Base-by-base conservation (phyloP, 2,329 filamentous ascomycete species). In the Exserohilum turcica region DNA sequence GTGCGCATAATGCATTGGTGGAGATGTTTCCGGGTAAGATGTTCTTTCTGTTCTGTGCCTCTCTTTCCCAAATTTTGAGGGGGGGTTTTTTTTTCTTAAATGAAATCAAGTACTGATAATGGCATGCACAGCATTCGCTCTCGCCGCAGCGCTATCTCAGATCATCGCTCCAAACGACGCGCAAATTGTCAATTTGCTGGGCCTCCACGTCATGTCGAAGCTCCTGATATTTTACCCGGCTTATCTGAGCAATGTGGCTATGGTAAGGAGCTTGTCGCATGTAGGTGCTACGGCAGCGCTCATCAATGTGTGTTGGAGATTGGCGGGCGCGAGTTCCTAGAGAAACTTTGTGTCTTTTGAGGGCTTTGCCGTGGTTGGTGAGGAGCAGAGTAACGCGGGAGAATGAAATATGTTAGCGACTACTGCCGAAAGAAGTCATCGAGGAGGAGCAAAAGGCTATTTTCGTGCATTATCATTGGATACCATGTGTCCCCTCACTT, bases 11-110 rank as follows among this genome's bases (percentile, higher is more conserved):
- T 45, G 61, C 61, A 28, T 21, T 65, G 3, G 54, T 65, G 59
- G 63, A 65, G 36, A 65, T 64, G 35, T 65, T 65, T n/a, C 63
- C 61, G 5, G 62, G 59, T 63, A n/a, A n/a, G n/a, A 43, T 18
- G 51, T 28, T 31, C 9, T 3, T 3, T 16, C 3, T 35, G 21
- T n/a, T 31, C 6, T 21, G 2, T 15, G 6, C 16, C n/a, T 12
- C 19, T n/a, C 21, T 5, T 24, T 46, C 10, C 12, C 15, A 8
- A 37, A 5, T 46, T 12, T 12, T 31, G n/a, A n/a, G 18, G 5
- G 15, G 1, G 27, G 6, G 10, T 31, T 18, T 0, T n/a, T 3
- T 2, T 13, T 12, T 3, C n/a, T 13, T 12, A 24, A 42, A 19
- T 19, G 16, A n/a, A 24, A 12, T 38, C 13, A n/a, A 13, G 44